These are phyloP conservation scores for Wallacemonas rigidus DNA, from an alignment of 208 protist species.

Conservation along the genomic window DNA sequence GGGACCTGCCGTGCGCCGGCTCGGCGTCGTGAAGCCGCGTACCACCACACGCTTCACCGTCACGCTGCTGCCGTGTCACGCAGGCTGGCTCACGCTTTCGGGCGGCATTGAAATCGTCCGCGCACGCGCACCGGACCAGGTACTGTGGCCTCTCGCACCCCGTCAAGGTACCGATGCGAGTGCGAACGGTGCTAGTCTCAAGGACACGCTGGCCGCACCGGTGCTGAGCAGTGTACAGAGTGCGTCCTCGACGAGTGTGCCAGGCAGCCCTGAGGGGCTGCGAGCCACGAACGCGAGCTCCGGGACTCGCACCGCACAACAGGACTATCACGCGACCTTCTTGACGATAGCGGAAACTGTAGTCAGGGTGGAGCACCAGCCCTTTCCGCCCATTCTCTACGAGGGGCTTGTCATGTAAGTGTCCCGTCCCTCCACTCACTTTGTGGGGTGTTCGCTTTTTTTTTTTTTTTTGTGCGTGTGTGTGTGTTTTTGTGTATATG, in stretches of 20 bases:
- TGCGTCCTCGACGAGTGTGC: not conserved
- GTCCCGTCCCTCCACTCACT: no score
- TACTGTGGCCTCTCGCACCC: conserved; percentile 55
- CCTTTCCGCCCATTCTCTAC: conserved; percentile 39
- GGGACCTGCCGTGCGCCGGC: conserved; percentile 44
- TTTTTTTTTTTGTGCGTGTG: not conserved
- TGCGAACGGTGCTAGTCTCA: not conserved
- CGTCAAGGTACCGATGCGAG: not conserved
- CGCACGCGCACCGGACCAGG: conserved; percentile 25
- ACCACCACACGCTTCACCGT: conserved; percentile 39
- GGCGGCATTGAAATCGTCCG: conserved; percentile 59
- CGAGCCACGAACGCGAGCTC: not conserved
- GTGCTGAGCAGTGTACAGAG: not conserved
- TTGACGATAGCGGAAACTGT: conserved; percentile 20
- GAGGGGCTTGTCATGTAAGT: conserved; percentile 47
- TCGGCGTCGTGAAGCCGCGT: conserved; percentile 36
- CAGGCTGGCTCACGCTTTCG: conserved; percentile 48
- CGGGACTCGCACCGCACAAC: not conserved
- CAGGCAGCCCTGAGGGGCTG: not conserved
- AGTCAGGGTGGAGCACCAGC: conserved; percentile 17
- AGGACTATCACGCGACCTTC: not conserved
- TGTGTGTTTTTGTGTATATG: not conserved
- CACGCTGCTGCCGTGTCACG: conserved; percentile 64
- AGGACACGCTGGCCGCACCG: not conserved
- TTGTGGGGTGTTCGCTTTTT: no score